Conservation (phyloP, 192 early-diverging fungal genomes). For the Physocladia obscura region DNA sequence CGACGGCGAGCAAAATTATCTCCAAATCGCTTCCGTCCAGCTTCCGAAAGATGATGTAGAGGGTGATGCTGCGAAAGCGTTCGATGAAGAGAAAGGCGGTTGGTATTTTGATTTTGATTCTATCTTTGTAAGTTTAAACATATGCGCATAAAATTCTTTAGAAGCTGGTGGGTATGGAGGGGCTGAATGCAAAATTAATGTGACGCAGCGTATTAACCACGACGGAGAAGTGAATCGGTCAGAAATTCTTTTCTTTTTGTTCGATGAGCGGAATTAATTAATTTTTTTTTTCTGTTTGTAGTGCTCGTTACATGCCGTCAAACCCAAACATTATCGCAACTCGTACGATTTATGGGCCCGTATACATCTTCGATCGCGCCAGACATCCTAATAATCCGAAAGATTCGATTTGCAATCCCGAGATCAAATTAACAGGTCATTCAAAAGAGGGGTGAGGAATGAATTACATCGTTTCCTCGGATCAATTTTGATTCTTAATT, state of each 20-base stretch:
- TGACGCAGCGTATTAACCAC: slow-evolving; percentile 90
- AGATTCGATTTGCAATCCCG: slow-evolving; percentile 80
- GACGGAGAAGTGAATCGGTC: slow-evolving; percentile 93
- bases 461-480: neutral
- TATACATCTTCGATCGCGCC: slow-evolving; percentile 95
- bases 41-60: slow-evolving; percentile 74
- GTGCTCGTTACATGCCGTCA: slow-evolving; percentile 95
- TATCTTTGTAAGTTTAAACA: too few species aligned
- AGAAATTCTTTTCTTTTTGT: neutral
- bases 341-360: slow-evolving; percentile 86
- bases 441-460: slow-evolving; percentile 81
- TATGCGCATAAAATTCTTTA: too few species aligned
- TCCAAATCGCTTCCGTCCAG: slow-evolving; percentile 93
- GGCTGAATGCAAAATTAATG: slow-evolving; percentile 80
- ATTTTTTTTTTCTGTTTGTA: slow-evolving; percentile 17
- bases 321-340: slow-evolving; percentile 96
- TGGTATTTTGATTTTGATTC: neutral
- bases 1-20: slow-evolving; percentile 91
- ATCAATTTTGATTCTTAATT: neutral
- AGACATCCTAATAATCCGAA: slow-evolving; percentile 71
- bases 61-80: slow-evolving; percentile 49
- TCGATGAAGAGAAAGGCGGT: slow-evolving; percentile 76
- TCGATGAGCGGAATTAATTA: too few species aligned
- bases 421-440: slow-evolving; percentile 83
- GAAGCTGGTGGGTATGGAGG: slow-evolving; percentile 81